Evolutionary conservation across 2,329 filamentous ascomycete species (phyloP).

Genomic region (Aspergillus calidoustus): DNA sequence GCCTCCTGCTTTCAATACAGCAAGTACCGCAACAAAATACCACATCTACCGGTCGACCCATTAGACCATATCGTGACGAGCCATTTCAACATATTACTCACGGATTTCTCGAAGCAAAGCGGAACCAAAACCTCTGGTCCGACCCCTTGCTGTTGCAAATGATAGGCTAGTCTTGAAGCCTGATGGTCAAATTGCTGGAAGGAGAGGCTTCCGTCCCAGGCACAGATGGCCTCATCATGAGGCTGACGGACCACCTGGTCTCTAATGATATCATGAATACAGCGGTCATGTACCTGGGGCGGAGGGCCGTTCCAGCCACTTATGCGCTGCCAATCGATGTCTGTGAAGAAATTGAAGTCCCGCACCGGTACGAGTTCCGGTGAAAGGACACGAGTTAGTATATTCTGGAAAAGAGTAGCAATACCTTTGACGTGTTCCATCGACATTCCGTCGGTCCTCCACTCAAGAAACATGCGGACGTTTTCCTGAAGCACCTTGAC

Average conservation of each 20-base stretch:
- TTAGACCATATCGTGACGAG: neutral
- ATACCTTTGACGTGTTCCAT: conserved; percentile 50
- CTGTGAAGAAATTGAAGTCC: conserved; percentile 59
- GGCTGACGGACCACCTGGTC: conserved; percentile 43
- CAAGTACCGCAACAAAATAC: conserved; percentile 47
- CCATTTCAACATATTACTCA: conserved; percentile 22
- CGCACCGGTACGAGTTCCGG: conserved; percentile 49
- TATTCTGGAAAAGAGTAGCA: conserved; percentile 58
- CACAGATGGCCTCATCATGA: conserved; percentile 38
- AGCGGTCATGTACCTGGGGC: conserved; percentile 43
- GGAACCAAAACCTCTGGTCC: conserved; percentile 43
- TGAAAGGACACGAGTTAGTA: conserved; percentile 54
- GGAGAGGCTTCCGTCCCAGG: conserved; percentile 47
- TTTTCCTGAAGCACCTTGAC: conserved; percentile 40
- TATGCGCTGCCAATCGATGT: conserved; percentile 60
- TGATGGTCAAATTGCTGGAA: conserved; percentile 43
- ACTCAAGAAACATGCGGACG: conserved; percentile 44
- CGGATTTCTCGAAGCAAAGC: conserved; percentile 49
- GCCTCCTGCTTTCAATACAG: conserved; percentile 47
- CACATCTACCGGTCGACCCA: conserved; percentile 38
- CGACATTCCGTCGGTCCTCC: conserved; percentile 43
- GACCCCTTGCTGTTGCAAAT: conserved; percentile 46
- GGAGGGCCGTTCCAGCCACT: conserved; percentile 56
- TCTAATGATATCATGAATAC: conserved; percentile 44
- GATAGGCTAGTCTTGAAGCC: conserved; percentile 42